Evolutionary conservation across 805 yeast genomes (phyloP), one percentile per base, ranked within the genome.

Genomic region (Suhomyces prunicola): DNA sequence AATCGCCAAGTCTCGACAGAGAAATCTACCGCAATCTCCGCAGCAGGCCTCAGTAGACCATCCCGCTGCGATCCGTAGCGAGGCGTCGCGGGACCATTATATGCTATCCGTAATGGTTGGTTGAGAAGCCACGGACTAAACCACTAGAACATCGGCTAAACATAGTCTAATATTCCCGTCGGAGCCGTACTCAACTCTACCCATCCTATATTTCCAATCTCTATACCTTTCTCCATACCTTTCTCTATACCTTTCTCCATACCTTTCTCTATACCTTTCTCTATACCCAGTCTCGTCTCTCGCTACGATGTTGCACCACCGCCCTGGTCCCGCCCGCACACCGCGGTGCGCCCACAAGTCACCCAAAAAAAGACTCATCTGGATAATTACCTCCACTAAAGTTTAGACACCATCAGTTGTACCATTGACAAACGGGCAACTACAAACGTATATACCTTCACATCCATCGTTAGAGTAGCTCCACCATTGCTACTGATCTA

Each of bases 271-370:
- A 19, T 19, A 19, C 19, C 19, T 2, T 19, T 19, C 19, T 19
- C 19, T 19, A 19, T 19, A 19, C 19, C 19, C n/a, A n/a, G n/a
- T n/a, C n/a, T 19, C 2, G 19, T 19, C 36, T 33, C 15, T 33
- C 36, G 36, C 26, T 2, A 29, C n/a, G 31, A 19, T 19, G 19
- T 19, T 19, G 19, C 19, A 19, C 3, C n/a, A 3, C 15, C 36
- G 31, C 7, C 15, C 6, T 5, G 7, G 15, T 23, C 23, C 41
- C 42, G 42, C 42, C 42, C 19, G 42, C 42, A 39, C 24, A 39
- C 42, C 23, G 42, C 42, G 24, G 42, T 39, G 42, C 42, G 42
- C 24, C 42, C 42, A 39, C 42, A 39, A 36, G 42, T 39, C 42
- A 39, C 42, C 19, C 42, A 39, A 39, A 39, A 39, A 39, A 39